Evolutionary conservation across 2,329 filamentous ascomycete species (phyloP), one percentile per base, ranked within the genome.

Genomic region (Hortaea sp.): DNA sequence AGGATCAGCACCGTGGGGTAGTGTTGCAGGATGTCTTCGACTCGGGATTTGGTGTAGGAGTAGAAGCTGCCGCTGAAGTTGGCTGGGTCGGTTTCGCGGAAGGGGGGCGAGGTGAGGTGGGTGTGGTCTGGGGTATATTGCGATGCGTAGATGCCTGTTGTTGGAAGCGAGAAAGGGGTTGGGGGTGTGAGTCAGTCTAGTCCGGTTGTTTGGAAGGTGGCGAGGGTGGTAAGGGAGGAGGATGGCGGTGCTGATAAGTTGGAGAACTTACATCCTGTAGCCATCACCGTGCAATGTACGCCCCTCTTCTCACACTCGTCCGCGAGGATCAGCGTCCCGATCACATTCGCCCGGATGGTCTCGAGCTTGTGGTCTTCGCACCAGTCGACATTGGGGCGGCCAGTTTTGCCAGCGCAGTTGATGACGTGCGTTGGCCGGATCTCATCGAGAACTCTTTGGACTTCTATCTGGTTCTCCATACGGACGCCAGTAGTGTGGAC

Each of bases 21-120:
- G 60, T 78, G 77, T 66, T 82, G 75, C 56, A 82, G 64, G 54
- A 80, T 76, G 66, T 78, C 74, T 60, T 84, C 81, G 47, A 81
- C 78, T 52, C 79, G 75, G 20, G 74, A 74, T 68, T 84, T 84
- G 56, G 78, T 82, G 63, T 75, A 71, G 10, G 79, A 82, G 68
- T 84, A 84, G 68, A 83, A 84, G 59, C 78, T 82, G 49, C 77
- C 81, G 44, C 62, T 68, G 63, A 84, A 84, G 67, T 84, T 84
- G 59, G 80, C 72, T 50, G 66, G 65, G 63, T 83, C 79, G 27
- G 73, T 74, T 69, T 84, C 81, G 42, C 69, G 70, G 61, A 75
- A 84, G 41, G 77, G 78, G 39, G 69, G 67, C 38, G 78, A 79
- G 44, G 74, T 76, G 55, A 81, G 73, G 38, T 77, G 76, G 60